Percentiles rank a stretch among this genome's conserved stretches.
phyloP scores from a whole-genome alignment of 2,329 filamentous ascomycete species.

The Aspergillus luchuensis region DNA sequence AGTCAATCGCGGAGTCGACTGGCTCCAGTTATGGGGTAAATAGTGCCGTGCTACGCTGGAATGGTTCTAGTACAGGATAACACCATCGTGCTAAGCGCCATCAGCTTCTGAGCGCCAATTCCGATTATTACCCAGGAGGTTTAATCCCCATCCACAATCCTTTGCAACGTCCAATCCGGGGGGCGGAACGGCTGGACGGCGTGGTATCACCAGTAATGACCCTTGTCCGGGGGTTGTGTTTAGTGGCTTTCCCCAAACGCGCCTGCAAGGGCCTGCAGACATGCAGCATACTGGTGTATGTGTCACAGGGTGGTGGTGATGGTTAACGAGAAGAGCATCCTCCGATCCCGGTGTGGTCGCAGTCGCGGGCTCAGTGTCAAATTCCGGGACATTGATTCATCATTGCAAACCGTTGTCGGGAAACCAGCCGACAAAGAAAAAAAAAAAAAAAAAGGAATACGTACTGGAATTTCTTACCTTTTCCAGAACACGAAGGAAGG shows the following conservation, averaged over 20 bases:
- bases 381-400: conserved; percentile 1
- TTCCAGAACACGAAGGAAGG: conserved; percentile 19
- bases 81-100: background rate
- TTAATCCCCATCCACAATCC: background rate
- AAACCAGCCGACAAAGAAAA: conserved; percentile 6
- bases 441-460: background rate
- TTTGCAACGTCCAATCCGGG: conserved; percentile 12
- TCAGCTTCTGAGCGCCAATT: background rate
- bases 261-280: conserved; percentile 20
- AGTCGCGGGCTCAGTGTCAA: background rate
- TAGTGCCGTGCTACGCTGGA: background rate
- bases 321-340: background rate
- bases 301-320: conserved; percentile 11
- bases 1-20: background rate
- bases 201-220: conserved; percentile 12
- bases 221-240: background rate
- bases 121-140: conserved; percentile 1
- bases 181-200: conserved; percentile 4
- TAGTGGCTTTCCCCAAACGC: conserved; percentile 2
- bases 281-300: conserved; percentile 15
- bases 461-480: conserved; percentile 1
- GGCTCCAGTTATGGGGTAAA: background rate
- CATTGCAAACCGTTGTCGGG: background rate
- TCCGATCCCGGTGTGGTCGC: background rate
- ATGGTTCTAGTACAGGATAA: background rate